Evolutionary conservation across 2,329 filamentous ascomycete species (phyloP).

Genomic region (Trichoderma sp.): DNA sequence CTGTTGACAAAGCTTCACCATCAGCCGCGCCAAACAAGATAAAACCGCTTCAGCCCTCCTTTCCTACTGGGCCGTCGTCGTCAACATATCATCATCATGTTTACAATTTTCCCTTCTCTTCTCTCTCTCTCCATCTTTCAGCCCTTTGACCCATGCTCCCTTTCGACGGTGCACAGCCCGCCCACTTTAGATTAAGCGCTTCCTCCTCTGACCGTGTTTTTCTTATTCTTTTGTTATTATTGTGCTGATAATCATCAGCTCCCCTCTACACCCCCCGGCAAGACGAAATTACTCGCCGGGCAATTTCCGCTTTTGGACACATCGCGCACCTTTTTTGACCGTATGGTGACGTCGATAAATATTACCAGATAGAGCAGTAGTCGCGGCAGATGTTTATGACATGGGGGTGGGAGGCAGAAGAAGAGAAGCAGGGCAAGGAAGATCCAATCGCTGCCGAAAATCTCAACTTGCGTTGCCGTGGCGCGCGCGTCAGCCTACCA

Average conservation of each 20-base stretch:
- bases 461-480: conserved; percentile 18
- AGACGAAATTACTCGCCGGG: conserved; percentile 19
- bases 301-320: conserved; percentile 21
- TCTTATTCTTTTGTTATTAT: conserved; percentile 14
- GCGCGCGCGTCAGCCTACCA: conserved; percentile 21
- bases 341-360: conserved; percentile 25
- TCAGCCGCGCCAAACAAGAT: no score
- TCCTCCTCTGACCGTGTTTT: neutral
- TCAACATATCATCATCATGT: no score
- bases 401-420: no score
- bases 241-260: conserved; percentile 16
- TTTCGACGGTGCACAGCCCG: conserved; percentile 1
- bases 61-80: no score
- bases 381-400: conserved; percentile 1
- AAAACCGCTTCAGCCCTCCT: no score
- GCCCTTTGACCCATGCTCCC: no score
- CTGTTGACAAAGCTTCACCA: no score
- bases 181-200: conserved; percentile 1
- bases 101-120: no score
- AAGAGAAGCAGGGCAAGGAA: no score
- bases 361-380: conserved; percentile 19
- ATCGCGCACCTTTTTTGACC: neutral
- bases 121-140: no score
- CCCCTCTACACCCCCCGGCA: neutral
- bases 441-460: neutral